These are phyloP conservation scores for Codiaeum variegatum DNA, from an alignment of 441 rosid genomes.

Conservation along the genomic window DNA sequence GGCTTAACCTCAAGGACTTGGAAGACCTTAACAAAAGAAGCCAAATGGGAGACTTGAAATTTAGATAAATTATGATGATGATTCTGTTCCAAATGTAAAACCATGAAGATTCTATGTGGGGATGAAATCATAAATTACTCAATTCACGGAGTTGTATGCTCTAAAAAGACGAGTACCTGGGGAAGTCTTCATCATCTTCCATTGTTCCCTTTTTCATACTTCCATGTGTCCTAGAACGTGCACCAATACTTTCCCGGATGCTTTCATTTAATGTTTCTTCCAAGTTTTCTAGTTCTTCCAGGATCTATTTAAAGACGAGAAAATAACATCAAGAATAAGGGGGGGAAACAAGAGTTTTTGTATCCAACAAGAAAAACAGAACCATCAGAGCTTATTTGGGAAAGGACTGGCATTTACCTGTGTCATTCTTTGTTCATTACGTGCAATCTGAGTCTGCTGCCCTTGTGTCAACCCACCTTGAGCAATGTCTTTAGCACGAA, in stretches of 20 bases:
- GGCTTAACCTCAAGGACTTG: background rate
- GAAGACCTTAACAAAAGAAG: background rate
- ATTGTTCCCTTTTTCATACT: slow-evolving; percentile 50
- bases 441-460: slow-evolving; percentile 97
- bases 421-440: slow-evolving; percentile 88
- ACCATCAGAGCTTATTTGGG: background rate
- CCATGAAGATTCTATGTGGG: background rate
- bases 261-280: slow-evolving; percentile 95
- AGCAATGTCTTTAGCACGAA: slow-evolving; percentile 89
- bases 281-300: slow-evolving; percentile 94
- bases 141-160: slow-evolving; percentile 2
- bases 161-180: slow-evolving; percentile 47
- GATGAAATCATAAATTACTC: background rate
- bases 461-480: slow-evolving; percentile 99
- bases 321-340: slow-evolving; percentile 6
- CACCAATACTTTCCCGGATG: slow-evolving; percentile 88
- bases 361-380: slow-evolving; percentile 13
- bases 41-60: background rate
- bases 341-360: background rate
- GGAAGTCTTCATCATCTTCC: slow-evolving; percentile 57
- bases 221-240: slow-evolving; percentile 43
- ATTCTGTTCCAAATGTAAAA: background rate
- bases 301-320: slow-evolving; percentile 39
- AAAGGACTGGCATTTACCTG: slow-evolving; percentile 43
- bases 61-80: background rate